Base-by-base conservation (phyloP, 768 basidiomycete genomes). In the Naematelia aurantialba region DNA sequence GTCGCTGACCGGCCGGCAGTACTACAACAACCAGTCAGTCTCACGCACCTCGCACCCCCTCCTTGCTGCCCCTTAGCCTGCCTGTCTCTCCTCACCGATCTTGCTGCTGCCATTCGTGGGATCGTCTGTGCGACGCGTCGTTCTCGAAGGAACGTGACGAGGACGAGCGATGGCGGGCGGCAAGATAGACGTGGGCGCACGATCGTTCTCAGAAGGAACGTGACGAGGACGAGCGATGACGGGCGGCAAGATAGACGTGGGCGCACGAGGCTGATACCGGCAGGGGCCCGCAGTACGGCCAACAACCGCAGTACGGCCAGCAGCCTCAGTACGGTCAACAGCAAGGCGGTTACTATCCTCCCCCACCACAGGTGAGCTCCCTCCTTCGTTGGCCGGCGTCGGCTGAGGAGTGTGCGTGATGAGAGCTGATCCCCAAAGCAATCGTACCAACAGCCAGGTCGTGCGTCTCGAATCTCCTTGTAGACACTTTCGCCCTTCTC, bases 341-440 rank as follows among this genome's bases (percentile, higher is more conserved):
- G 31, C 66, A 68, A 59, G 62, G 65, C 19, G 65, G 68, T 5
- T 73, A 73, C 47, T 73, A 73, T 55, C 65, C 68, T n/a, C 71
- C 71, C 14, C 47, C 67, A 51, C 68, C 68, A 45, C 68, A 65
- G 52, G 65, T 67, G 39, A 57, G 65, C 54, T 25, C 14, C 42
- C 12, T n/a, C n/a, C 25, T 54, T 25, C 31, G 19, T 47, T 47
- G 8, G 12, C 11, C 51, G 5, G 24, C 30, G 11, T 31, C 48
- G 45, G 24, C 31, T 25, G 24, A 14, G 13, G 27, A 45, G 48
- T 45, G 46, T 12, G 1, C 51, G 29, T 17, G 58, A 31, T 48
- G 52, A 31, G 42, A 26, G 30, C n/a, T 19, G n/a, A 34, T 21
- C 24, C 4, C 27, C 10, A 42, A 47, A 70, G 66, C 66, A 67